phyloP scores from a whole-genome alignment of 805 yeast genomes.

The Suhomyces faveliae region DNA sequence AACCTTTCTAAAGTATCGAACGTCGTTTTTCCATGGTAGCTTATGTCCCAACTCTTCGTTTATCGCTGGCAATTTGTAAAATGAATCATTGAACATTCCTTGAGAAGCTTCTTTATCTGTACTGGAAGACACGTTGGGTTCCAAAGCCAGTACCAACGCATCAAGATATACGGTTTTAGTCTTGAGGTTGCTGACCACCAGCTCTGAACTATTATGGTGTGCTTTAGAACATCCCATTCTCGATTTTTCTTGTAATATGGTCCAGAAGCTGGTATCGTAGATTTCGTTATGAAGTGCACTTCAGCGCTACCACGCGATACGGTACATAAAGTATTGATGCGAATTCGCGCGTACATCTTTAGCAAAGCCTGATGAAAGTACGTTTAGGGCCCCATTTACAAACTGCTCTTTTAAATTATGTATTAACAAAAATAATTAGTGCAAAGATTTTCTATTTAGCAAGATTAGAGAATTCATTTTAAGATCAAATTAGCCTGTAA shows the following conservation, averaged over 20 bases:
- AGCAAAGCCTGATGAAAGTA: too few species aligned
- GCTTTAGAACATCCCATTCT: background rate
- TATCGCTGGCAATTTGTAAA: conserved; percentile 11
- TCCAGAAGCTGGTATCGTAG: background rate
- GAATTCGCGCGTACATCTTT: too few species aligned
- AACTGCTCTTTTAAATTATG: too few species aligned
- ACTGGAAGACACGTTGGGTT: background rate
- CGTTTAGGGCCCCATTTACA: too few species aligned
- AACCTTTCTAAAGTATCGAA: conserved; percentile 59
- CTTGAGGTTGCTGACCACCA: background rate
- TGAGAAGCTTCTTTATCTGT: conserved; percentile 27
- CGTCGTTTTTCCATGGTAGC: conserved; percentile 57
- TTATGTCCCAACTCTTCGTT: conserved; percentile 7
- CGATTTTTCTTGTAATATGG: background rate
- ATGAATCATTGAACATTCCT: conserved; percentile 48
- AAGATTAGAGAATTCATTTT: background rate
- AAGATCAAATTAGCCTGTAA: background rate
- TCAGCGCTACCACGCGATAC: background rate
- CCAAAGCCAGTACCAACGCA: conserved; percentile 2
- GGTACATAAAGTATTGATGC: too few species aligned
- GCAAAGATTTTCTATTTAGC: background rate
- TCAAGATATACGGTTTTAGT: conserved; percentile 3
- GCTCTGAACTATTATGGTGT: background rate
- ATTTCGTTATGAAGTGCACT: background rate
- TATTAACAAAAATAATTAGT: too few species aligned